A percentile compares a stretch with the other conserved stretches of the same genome.
Evolutionary conservation across 345 rosid genomes (phyloP).

Genomic region (Corchorus capsularis): DNA sequence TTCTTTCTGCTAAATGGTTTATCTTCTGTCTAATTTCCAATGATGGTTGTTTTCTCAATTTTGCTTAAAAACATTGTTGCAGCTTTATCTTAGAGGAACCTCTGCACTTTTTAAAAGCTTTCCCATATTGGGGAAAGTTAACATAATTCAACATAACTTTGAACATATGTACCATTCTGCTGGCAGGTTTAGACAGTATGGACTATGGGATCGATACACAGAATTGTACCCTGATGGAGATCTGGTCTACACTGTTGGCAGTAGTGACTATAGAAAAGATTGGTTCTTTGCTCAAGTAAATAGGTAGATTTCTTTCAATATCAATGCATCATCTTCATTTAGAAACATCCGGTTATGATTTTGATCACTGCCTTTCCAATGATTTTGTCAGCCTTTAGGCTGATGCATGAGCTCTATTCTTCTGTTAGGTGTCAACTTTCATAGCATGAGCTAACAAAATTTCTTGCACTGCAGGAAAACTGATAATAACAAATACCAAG

Average conservation of each 20-base stretch:
- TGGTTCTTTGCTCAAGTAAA: slow-evolving; percentile 85
- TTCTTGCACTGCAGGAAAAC: slow-evolving; percentile 39
- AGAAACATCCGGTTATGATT: background rate
- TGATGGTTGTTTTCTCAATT: background rate
- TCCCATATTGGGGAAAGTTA: background rate
- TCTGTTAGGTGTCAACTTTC: background rate
- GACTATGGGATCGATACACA: slow-evolving; percentile 85
- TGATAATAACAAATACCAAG: slow-evolving; percentile 44
- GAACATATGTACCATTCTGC: background rate
- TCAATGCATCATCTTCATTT: background rate
- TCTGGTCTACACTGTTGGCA: slow-evolving; percentile 63
- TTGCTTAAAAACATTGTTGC: background rate
- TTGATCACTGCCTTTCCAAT: slow-evolving; percentile 5
- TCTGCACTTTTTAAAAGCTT: background rate
- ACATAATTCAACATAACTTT: background rate
- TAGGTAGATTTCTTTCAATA: slow-evolving; percentile 42
- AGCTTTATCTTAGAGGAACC: background rate
- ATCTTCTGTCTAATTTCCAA: too few relatives aligned
- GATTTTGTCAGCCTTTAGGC: background rate
- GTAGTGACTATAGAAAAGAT: slow-evolving; percentile 65
- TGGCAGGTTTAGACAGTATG: slow-evolving; percentile 78
- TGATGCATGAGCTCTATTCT: background rate
- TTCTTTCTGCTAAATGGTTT: background rate
- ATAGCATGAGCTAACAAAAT: background rate
- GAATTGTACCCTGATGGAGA: slow-evolving; percentile 71